Conservation (phyloP, 768 basidiomycete species). For the Auricularia cornea region DNA sequence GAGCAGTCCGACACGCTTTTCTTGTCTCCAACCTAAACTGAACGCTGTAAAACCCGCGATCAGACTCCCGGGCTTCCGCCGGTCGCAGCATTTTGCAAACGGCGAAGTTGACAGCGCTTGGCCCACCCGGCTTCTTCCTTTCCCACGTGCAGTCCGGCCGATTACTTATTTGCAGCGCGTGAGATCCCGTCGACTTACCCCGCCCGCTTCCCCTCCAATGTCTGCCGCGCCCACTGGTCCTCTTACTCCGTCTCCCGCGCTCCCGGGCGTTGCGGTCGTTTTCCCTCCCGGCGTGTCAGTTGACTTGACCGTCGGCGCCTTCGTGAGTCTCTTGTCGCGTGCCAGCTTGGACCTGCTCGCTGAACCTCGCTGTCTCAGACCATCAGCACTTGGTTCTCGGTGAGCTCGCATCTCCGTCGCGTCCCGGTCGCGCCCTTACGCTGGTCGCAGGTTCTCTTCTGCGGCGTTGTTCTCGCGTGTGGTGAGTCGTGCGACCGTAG, state of each 20-base stretch:
- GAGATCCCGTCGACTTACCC: background rate
- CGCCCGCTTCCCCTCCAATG: background rate
- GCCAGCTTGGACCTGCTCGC: background rate
- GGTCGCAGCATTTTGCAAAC: no score
- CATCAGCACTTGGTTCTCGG: background rate
- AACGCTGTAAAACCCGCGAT: no score
- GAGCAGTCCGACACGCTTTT: no score
- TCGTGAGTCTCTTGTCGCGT: background rate
- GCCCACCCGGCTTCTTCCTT: no score
- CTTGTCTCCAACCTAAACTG: no score
- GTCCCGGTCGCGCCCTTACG: background rate
- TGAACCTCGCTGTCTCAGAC: background rate
- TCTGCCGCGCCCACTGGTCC: background rate
- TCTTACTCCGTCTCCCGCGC: background rate
- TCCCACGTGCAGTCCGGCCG: no score
- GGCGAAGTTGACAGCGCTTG: no score
- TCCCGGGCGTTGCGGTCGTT: background rate
- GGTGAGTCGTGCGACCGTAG: background rate
- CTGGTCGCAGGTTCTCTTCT: background rate
- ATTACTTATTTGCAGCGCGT: no score
- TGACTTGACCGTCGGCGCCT: background rate
- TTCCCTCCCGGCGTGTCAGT: background rate
- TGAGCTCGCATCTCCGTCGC: background rate
- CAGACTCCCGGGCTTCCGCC: no score
- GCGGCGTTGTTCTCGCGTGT: background rate